phyloP scores from a whole-genome alignment of 208 protist species.

The Naegleria gruberi region DNA sequence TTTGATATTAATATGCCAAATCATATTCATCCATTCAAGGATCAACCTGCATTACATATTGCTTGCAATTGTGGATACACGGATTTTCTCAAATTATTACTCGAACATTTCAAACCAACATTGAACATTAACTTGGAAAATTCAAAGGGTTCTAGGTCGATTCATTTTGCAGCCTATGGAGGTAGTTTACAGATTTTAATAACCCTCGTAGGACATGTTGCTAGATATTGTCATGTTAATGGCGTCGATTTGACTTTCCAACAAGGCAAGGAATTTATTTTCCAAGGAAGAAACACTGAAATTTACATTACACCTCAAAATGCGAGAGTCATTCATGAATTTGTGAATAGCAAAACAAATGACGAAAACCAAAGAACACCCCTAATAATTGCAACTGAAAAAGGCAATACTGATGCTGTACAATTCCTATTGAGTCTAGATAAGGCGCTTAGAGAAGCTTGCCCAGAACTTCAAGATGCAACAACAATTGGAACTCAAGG shows the following conservation, averaged over 20 bases:
- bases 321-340: background rate
- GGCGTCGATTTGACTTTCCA: background rate
- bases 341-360: background rate
- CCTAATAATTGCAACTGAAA: background rate
- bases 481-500: background rate
- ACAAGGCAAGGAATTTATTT: background rate
- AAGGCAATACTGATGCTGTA: background rate
- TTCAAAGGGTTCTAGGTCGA: background rate
- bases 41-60: conserved; percentile 1
- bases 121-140: background rate
- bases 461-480: background rate
- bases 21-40: background rate
- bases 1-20: conserved; percentile 3
- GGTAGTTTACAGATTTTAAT: background rate
- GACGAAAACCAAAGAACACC: background rate
- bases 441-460: background rate
- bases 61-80: background rate
- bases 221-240: background rate
- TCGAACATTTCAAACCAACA: background rate
- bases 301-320: background rate
- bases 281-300: background rate
- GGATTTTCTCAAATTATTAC: background rate
- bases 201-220: background rate
- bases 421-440: background rate
- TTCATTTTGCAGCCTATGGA: background rate